Conservation (phyloP, 768 basidiomycete species). For the Auricularia sp. region DNA sequence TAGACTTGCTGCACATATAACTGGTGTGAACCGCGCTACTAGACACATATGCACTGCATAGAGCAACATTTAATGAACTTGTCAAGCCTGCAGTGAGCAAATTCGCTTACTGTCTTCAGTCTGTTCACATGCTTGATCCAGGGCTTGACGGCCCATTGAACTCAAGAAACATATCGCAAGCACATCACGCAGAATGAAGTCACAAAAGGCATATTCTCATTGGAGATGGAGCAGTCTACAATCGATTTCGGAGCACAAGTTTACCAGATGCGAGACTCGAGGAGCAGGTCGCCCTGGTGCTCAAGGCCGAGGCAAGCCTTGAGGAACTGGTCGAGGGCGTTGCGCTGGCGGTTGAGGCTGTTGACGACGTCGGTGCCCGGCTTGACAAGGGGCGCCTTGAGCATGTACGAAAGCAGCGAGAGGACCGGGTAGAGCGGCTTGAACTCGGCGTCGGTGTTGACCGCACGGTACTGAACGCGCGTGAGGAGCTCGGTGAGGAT, state of each 20-base stretch:
- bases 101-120: too few relatives aligned
- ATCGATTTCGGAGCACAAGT: conserved; percentile 8
- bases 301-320: conserved; percentile 91
- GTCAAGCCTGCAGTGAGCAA: too few relatives aligned
- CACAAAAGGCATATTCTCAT: too few relatives aligned
- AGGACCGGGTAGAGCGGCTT: conserved; percentile 82
- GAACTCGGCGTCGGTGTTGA: conserved; percentile 50
- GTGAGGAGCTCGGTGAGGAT: conserved; percentile 93
- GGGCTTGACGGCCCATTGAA: too few relatives aligned
- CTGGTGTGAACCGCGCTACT: too few relatives aligned
- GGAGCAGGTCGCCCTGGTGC: conserved; percentile 70
- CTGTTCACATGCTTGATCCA: too few relatives aligned
- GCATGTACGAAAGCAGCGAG: conserved; percentile 91
- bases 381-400: conserved; percentile 96
- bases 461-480: conserved; percentile 73
- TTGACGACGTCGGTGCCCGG: conserved; percentile 92
- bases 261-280: conserved; percentile 86
- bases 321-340: conserved; percentile 86
- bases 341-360: conserved; percentile 88
- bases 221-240: too few relatives aligned
- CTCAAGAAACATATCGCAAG: too few relatives aligned
- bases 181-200: too few relatives aligned
- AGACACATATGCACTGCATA: too few relatives aligned
- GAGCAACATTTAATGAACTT: too few relatives aligned
- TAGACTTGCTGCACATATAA: too few relatives aligned